Conservation (phyloP, 306 rosid genomes). For the Cotoneaster glaucophyllus region DNA sequence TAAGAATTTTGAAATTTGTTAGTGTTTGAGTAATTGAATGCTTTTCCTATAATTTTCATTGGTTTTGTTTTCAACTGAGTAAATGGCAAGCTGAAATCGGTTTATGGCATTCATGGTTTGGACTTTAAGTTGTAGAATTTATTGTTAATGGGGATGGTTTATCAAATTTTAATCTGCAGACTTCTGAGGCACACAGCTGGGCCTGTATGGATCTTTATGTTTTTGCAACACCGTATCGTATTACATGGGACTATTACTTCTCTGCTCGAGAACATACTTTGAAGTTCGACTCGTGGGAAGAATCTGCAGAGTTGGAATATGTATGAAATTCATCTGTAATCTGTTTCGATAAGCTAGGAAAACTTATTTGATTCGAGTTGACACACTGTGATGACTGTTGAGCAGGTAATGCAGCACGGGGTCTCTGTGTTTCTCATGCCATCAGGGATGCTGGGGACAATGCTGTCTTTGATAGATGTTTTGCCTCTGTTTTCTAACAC, state of each 20-base stretch:
- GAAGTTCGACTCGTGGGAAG: conserved; percentile 88
- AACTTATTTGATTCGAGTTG: conserved; percentile 11
- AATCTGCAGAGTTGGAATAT: conserved; percentile 94
- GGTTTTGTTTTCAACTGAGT: neutral
- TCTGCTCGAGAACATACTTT: conserved; percentile 73
- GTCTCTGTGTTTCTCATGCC: conserved; percentile 98
- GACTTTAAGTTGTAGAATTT: neutral
- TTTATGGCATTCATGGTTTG: neutral
- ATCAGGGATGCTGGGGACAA: conserved; percentile 93
- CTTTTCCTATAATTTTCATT: neutral
- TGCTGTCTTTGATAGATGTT: conserved; percentile 75
- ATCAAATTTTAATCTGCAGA: conserved; percentile 33
- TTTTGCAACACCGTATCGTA: conserved; percentile 88
- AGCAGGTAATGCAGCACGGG: conserved; percentile 94
- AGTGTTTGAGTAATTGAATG: neutral
- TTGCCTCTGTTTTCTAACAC: conserved; percentile 88
- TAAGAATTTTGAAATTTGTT: neutral
- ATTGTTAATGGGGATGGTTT: neutral
- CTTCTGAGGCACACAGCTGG: conserved; percentile 96
- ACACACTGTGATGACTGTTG: conserved; percentile 18
- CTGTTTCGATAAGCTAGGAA: conserved; percentile 9
- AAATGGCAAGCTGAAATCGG: neutral
- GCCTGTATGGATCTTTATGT: conserved; percentile 97
- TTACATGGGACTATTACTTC: conserved; percentile 97
- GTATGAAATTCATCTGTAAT: conserved; percentile 36